A percentile compares a stretch with the other conserved stretches of the same genome.
Conservation (phyloP, 2,329 filamentous ascomycete genomes). For the Penicillium palitans region DNA sequence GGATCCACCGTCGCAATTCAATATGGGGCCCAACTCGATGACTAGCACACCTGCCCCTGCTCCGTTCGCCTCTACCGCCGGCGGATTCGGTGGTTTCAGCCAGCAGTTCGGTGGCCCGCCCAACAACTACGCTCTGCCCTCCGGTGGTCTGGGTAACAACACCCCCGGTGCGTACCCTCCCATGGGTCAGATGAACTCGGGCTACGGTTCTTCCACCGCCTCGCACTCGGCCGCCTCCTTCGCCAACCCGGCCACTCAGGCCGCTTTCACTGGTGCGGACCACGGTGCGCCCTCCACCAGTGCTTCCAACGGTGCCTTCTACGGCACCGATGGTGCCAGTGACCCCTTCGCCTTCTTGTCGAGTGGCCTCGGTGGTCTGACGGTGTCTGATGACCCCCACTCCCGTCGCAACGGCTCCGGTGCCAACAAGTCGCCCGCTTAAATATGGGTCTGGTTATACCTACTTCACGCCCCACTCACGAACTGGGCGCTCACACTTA, state of each 20-base stretch:
- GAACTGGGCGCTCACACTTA: constrained; percentile 27
- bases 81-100: constrained; percentile 65
- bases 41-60: constrained; percentile 76
- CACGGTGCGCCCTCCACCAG: constrained; percentile 78
- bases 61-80: constrained; percentile 68
- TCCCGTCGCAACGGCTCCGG: constrained; percentile 48
- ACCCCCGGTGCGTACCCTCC: constrained; percentile 77
- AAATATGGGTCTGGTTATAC: constrained; percentile 22
- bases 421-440: constrained; percentile 49
- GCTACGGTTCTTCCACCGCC: constrained; percentile 73
- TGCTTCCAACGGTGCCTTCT: constrained; percentile 72
- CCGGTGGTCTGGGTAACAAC: constrained; percentile 67
- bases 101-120: constrained; percentile 81
- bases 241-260: constrained; percentile 89
- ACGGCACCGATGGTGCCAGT: constrained; percentile 53
- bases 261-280: constrained; percentile 85
- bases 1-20: constrained; percentile 79
- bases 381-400: constrained; percentile 52
- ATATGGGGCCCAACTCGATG: constrained; percentile 87
- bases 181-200: constrained; percentile 67
- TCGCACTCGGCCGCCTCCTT: constrained; percentile 85
- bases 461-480: constrained; percentile 21
- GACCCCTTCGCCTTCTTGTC: constrained; percentile 68
- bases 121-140: constrained; percentile 86
- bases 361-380: constrained; percentile 59